Base-by-base conservation (phyloP, 345 rosid genomes). In the Anacardium occidentale region DNA sequence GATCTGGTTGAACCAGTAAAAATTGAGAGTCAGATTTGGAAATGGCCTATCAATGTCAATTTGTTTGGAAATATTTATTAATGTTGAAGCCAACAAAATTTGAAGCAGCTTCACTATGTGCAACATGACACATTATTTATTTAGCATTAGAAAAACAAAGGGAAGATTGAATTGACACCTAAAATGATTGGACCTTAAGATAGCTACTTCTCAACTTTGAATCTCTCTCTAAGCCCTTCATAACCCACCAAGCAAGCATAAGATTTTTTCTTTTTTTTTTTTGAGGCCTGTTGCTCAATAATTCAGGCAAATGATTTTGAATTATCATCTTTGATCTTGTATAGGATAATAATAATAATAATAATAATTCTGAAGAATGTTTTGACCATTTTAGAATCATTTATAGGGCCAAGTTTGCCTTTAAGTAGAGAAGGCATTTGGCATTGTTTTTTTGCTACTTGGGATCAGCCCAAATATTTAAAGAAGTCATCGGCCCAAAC, bases 11-110 rank as follows among this genome's bases (percentile, higher is more conserved):
- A 64, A 62, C 44, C 22, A 2, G 24, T 55, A 14, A 0, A 4
- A 48, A 22, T 10, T 3, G 62, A 48, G 72, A 0, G 37, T 11
- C 48, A 66, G 72, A 74, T 77, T 72, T 48, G n/a, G n/a, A n/a
- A n/a, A n/a, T n/a, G 34, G 57, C 13, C 13, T 17, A 4, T 25
- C 66, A n/a, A 10, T 70, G 26, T 11, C 45, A 21, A 8, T 6
- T 4, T 4, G 0, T 37, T 37, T 0, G n/a, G 2, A n/a, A 12
- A 1, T n/a, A 69, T 69, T 69, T n/a, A 69, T 69, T 69, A 57
- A 40, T 59, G n/a, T 5, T 7, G 42, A 59, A n/a, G 57, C 15
- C 44, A 47, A 14, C 17, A 58, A 20, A 10, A 45, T 40, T 29
- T 0, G 0, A 0, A 37, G 7, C 40, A 37, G 20, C 7, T 11